phyloP scores from a whole-genome alignment of 2,329 filamentous ascomycete genomes.

The Exophiala mesophila region DNA sequence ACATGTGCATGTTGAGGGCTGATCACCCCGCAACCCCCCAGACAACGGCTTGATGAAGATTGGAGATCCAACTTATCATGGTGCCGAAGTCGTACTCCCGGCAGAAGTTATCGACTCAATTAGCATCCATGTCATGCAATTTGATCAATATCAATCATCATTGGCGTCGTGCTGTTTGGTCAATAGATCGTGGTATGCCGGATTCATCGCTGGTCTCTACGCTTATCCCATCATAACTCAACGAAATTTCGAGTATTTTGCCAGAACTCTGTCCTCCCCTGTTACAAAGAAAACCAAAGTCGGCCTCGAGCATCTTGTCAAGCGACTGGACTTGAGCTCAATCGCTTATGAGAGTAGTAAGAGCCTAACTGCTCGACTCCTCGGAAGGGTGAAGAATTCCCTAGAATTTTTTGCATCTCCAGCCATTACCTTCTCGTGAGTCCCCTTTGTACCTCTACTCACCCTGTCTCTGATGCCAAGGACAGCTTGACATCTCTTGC shows the following conservation, averaged over 20 bases:
- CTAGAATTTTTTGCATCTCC: conserved; percentile 55
- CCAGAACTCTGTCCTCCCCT: conserved; percentile 50
- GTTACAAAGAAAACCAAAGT: conserved; percentile 37
- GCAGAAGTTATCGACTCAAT: conserved; percentile 21
- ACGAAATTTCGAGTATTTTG: conserved; percentile 50
- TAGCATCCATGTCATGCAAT: conserved; percentile 3
- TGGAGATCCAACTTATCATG: conserved; percentile 16
- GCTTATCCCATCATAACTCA: conserved; percentile 46
- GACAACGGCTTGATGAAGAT: conserved; percentile 17
- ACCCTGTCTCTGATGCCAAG: conserved; percentile 14
- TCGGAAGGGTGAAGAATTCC: conserved; percentile 49
- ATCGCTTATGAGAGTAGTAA: conserved; percentile 58
- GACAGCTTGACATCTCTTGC: conserved; percentile 56
- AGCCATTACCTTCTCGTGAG: conserved; percentile 52
- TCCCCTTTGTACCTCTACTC: conserved; percentile 10
- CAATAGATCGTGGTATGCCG: conserved; percentile 54
- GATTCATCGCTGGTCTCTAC: conserved; percentile 50
- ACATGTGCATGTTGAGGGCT: too few relatives aligned
- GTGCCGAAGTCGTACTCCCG: conserved; percentile 17
- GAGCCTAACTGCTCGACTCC: conserved; percentile 52
- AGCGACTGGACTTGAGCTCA: conserved; percentile 47
- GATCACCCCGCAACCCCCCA: not conserved
- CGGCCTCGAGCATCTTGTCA: conserved; percentile 44
- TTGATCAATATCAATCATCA: conserved; percentile 37
- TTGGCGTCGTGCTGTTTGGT: conserved; percentile 51